These are phyloP conservation scores for Striga asiatica DNA, from an alignment of 257 asterid genomes.

Conservation along the genomic window DNA sequence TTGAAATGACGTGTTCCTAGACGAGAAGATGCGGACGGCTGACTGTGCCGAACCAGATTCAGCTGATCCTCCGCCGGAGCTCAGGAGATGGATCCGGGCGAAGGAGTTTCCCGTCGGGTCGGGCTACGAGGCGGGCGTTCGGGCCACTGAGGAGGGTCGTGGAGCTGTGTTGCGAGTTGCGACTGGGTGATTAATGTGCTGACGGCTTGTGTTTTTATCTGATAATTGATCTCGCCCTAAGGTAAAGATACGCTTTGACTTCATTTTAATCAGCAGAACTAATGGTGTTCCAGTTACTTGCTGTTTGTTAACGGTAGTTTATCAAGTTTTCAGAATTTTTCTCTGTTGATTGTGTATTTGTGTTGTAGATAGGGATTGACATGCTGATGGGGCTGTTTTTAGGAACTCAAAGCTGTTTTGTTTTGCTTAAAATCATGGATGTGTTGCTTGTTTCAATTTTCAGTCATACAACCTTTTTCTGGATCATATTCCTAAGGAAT, in stretches of 20 bases:
- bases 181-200: conserved; percentile 42
- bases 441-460: too few relatives aligned
- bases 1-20: conserved; percentile 5
- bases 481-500: too few relatives aligned
- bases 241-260: conserved; percentile 14
- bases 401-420: neutral
- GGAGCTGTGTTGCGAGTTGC: conserved; percentile 38
- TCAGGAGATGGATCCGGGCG: conserved; percentile 56
- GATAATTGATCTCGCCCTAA: conserved; percentile 63
- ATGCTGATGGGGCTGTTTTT: neutral
- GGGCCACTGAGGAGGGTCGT: conserved; percentile 29
- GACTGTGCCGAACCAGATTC: conserved; percentile 16
- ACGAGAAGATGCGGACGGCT: neutral
- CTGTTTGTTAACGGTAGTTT: too few relatives aligned
- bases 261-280: neutral
- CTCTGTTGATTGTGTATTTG: neutral
- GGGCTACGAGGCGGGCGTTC: conserved; percentile 47
- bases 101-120: conserved; percentile 27
- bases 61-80: conserved; percentile 5
- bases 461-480: too few relatives aligned
- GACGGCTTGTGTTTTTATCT: conserved; percentile 59
- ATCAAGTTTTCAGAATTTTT: too few relatives aligned
- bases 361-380: neutral
- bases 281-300: neutral
- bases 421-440: too few relatives aligned